Base-by-base conservation (phyloP, 2,329 filamentous ascomycete genomes). In the Talaromyces piceae region DNA sequence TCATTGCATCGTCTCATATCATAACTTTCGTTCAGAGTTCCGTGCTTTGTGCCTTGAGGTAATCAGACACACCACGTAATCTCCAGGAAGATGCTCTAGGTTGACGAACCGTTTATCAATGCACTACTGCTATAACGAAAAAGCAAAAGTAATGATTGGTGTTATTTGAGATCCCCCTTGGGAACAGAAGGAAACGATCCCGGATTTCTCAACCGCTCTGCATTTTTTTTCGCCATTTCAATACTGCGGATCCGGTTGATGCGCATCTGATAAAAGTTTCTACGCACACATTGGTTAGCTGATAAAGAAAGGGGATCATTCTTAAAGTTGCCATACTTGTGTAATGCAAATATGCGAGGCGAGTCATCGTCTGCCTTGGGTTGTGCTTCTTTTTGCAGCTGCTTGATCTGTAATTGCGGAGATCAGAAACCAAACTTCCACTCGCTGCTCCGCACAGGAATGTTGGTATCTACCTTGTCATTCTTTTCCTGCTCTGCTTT, bases 131-230 rank as follows among this genome's bases (percentile, higher is more conserved):
- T 37, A 37, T 37, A 37, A 28, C 1, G n/a, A 16, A 16, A 3
- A 11, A 16, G 31, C 4, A 6, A 18, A 37, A 37, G 18, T 4
- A 37, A 16, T 3, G n/a, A 37, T 37, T 37, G 31, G 8, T 37
- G 9, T 37, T 8, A 37, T 37, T 18, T 16, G n/a, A 71, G 54
- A 18, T 69, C 69, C 37, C 79, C 79, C 47, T 81, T 86, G 2
- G 91, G 91, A 1, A 93, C 89, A 39, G 87, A 86, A 1, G 93
- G 93, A 63, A 97, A 97, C 53, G 86, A 81, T 23, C 78, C 80
- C 1, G 89, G 87, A 63, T 90, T 86, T 56, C 81, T 84, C 54
- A 95, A 68, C 41, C 89, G 81, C 66, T 96, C 88, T 41, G 84
- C 82, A 62, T 91, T 93, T 48, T 87, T 78, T 68, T 84, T 94